Conservation (phyloP, 192 early-diverging fungal genomes). For the Gaertneriomyces sp. region DNA sequence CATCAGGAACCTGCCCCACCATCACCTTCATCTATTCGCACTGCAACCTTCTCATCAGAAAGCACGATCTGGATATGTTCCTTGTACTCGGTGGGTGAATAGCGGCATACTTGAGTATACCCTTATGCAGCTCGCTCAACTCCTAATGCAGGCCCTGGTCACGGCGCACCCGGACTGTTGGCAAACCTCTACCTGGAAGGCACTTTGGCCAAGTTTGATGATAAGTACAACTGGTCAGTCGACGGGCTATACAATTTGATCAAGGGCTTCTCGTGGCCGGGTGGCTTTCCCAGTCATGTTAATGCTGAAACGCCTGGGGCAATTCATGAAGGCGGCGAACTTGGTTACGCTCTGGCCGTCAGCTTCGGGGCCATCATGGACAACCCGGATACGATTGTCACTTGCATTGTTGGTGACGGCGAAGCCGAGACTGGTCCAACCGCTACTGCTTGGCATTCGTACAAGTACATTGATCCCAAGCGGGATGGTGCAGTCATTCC, state of each 20-base stretch:
- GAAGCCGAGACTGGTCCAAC: conserved; percentile 45
- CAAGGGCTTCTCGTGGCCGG: conserved; percentile 42
- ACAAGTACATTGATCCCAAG: conserved; percentile 41
- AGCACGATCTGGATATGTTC: conserved; percentile 35
- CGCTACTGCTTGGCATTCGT: conserved; percentile 44
- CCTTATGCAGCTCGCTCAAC: background rate
- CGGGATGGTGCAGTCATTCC: conserved; percentile 41
- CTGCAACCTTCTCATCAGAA: conserved; percentile 40
- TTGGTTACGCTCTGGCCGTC: conserved; percentile 43
- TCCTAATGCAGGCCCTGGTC: conserved; percentile 33
- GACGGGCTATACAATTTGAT: conserved; percentile 29
- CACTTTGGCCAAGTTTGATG: conserved; percentile 39
- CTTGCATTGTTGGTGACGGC: conserved; percentile 45
- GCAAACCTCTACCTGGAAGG: conserved; percentile 45
- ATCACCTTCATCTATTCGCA: conserved; percentile 45
- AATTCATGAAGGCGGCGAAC: conserved; percentile 47
- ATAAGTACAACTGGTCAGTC: conserved; percentile 22
- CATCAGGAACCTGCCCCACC: conserved; percentile 39
- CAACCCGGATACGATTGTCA: conserved; percentile 47
- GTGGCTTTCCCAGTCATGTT: conserved; percentile 44
- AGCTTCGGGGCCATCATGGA: conserved; percentile 47
- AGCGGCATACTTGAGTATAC: background rate
- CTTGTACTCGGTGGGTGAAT: conserved; percentile 27
- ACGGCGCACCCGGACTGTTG: conserved; percentile 42
- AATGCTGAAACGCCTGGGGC: conserved; percentile 43